These are phyloP conservation scores for Pleodorina starrii DNA, from an alignment of 139 green algal genomes.

Conservation along the genomic window DNA sequence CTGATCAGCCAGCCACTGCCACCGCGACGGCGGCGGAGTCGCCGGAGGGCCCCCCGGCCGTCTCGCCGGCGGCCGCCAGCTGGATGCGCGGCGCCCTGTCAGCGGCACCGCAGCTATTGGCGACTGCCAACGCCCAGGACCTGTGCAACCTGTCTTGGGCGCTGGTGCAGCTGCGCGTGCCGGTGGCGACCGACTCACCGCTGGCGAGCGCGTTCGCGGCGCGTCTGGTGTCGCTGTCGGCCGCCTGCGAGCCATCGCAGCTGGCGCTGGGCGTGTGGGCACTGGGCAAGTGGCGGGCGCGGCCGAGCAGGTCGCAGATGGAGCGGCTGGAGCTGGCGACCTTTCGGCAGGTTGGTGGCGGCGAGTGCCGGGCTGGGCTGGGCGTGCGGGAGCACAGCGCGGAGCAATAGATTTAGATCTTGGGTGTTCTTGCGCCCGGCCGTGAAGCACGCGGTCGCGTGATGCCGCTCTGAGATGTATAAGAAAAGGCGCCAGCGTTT, in stretches of 20 bases:
- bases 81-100: conserved; percentile 23
- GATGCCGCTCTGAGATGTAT: too few relatives aligned
- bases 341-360: conserved; percentile 23
- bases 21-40: neutral
- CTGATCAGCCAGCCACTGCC: neutral
- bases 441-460: too few relatives aligned
- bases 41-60: too few relatives aligned
- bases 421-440: too few relatives aligned
- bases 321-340: conserved; percentile 46
- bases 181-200: neutral
- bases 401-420: too few relatives aligned
- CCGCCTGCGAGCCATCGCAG: conserved; percentile 15
- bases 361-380: too few relatives aligned
- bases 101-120: conserved; percentile 28
- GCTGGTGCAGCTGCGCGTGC: conserved; percentile 37
- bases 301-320: neutral
- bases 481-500: too few relatives aligned
- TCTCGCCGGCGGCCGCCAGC: neutral
- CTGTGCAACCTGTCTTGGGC: conserved; percentile 51
- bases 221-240: conserved; percentile 30
- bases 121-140: conserved; percentile 43
- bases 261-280: conserved; percentile 58
- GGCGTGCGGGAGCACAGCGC: too few relatives aligned
- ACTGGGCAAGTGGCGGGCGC: conserved; percentile 51
- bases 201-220: neutral